phyloP scores from a whole-genome alignment of 148 eudicot genomes.

The Beta vulgaris region DNA sequence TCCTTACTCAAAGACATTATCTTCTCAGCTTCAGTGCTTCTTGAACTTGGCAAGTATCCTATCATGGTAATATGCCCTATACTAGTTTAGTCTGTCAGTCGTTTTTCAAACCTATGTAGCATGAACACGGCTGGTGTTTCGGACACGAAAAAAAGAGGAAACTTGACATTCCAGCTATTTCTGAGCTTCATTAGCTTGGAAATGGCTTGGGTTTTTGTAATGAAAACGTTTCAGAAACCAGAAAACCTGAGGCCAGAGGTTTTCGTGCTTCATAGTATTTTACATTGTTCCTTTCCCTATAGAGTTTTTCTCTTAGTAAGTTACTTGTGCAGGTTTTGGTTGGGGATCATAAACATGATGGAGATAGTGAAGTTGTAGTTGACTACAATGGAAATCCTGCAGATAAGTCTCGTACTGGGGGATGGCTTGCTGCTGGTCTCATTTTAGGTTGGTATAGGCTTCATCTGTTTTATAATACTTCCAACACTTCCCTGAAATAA shows the following conservation, averaged over 20 bases:
- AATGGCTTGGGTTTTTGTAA: too few relatives aligned
- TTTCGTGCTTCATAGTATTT: too few relatives aligned
- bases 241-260: too few relatives aligned
- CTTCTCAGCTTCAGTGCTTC: slow-evolving; percentile 8
- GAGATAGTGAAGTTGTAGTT: slow-evolving; percentile 34
- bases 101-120: not conserved
- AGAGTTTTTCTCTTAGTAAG: too few relatives aligned
- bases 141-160: too few relatives aligned
- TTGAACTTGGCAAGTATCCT: not conserved
- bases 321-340: slow-evolving; percentile 50
- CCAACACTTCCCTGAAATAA: too few relatives aligned
- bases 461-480: not conserved
- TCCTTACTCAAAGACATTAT: not conserved
- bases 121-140: too few relatives aligned
- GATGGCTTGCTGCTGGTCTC: slow-evolving; percentile 96
- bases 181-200: too few relatives aligned
- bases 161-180: too few relatives aligned
- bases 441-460: slow-evolving; percentile 54
- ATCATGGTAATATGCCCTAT: slow-evolving; percentile 32
- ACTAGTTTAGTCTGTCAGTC: not conserved
- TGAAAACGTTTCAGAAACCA: too few relatives aligned
- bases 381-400: slow-evolving; percentile 74
- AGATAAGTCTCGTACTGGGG: slow-evolving; percentile 74
- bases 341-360: slow-evolving; percentile 37
- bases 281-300: too few relatives aligned